Base-by-base conservation (phyloP, 164 flowering plant species). In the Macadamia integrifolia region DNA sequence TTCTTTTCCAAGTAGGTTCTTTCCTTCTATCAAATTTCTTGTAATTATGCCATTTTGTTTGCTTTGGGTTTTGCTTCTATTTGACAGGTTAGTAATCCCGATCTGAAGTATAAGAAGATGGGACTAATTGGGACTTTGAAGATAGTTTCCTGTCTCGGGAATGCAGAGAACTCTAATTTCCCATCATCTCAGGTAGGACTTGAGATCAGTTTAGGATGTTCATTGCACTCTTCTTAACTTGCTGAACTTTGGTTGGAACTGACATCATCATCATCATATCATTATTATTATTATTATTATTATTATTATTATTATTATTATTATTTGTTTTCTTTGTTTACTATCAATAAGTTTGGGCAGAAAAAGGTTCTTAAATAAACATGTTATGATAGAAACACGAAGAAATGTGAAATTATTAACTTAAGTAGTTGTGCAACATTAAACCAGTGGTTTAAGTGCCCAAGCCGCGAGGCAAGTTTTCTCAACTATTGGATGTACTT, bases 51-150 rank as follows among this genome's bases (percentile, higher is more conserved):
- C 4, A 44, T 6, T 10, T 74, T 49, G 32, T 62, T 30, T 61
- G 56, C 31, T 60, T 17, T 56, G 30, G 59, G 66, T 48, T 44
- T 56, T 42, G 48, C 23, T 57, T 29, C 50, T 62, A 30, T 57
- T 59, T 75, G 31, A 57, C 81, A 91, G 97, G 81, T 89, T 23
- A 73, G 80, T 70, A 87, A 82, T 82, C 83, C 87, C 62, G 92
- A 88, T 73, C 61, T 89, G 69, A 83, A 77, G 61, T 92, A 84
- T 83, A 91, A 91, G 73, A 85, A 75, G 81, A 92, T 92, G 93
- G 97, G 97, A 29, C 66, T 92, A 28, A 85, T 92, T 80, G 97
- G 97, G 70, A 83, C 82, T 61, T 56, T 89, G 58, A 89, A 87
- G 80, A 75, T 88, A 64, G 85, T 92, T 70, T 83, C 89, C 44